Percentiles rank a stretch among this genome's conserved stretches.
These are phyloP conservation scores for Acmispon strigosus DNA, from an alignment of 306 rosid species.

Conservation along the genomic window DNA sequence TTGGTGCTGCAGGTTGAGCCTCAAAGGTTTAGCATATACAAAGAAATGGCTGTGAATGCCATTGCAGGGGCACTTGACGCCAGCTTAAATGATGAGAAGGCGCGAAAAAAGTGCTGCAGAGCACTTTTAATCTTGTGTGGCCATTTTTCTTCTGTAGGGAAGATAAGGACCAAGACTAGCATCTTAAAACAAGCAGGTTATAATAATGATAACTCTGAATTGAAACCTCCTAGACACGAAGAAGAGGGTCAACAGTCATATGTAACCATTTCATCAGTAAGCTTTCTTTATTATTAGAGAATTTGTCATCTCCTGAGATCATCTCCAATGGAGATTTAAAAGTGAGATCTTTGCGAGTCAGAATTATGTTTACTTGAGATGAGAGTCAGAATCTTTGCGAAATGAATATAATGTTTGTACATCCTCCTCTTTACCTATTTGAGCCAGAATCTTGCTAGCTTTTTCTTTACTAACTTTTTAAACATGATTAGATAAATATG, in stretches of 20 bases:
- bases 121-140: constrained; percentile 60
- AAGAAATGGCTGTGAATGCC: constrained; percentile 56
- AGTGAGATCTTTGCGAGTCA: neutral
- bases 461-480: too few relatives aligned
- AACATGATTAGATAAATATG: too few relatives aligned
- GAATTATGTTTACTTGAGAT: too few relatives aligned
- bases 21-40: constrained; percentile 38
- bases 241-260: constrained; percentile 21
- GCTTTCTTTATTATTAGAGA: neutral
- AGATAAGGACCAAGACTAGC: constrained; percentile 32
- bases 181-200: constrained; percentile 33
- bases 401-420: too few relatives aligned
- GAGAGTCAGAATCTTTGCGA: too few relatives aligned
- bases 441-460: too few relatives aligned
- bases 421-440: too few relatives aligned
- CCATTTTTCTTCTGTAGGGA: constrained; percentile 47
- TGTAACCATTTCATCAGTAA: constrained; percentile 33
- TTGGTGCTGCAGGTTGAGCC: constrained; percentile 45
- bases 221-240: constrained; percentile 23
- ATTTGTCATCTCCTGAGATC: constrained; percentile 1
- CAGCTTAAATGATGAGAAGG: constrained; percentile 48
- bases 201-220: constrained; percentile 11
- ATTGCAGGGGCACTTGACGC: constrained; percentile 55
- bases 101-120: constrained; percentile 48
- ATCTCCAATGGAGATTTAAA: too few relatives aligned